phyloP scores from a whole-genome alignment of 371 early-diverging fungal species.

The Saksenaea oblongispora region DNA sequence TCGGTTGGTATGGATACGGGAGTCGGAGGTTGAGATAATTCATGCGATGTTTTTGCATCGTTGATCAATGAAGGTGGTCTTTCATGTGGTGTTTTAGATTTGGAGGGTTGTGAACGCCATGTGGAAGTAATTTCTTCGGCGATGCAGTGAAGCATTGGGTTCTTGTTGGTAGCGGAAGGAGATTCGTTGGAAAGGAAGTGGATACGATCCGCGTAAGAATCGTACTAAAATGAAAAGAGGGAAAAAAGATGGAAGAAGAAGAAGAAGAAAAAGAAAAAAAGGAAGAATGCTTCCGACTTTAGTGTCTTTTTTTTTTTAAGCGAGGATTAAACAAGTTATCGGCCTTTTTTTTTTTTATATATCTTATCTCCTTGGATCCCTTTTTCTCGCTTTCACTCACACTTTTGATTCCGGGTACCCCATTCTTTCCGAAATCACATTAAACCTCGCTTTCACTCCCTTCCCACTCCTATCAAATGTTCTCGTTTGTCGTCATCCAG shows the following conservation, averaged over 20 bases:
- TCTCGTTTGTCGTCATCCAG: neutral
- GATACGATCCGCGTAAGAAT: constrained; percentile 19
- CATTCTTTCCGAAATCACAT: neutral
- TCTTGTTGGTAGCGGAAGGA: neutral
- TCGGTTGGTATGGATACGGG: constrained; percentile 5
- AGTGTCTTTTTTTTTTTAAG: neutral
- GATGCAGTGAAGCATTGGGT: constrained; percentile 18
- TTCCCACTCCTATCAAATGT: neutral
- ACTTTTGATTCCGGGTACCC: constrained; percentile 1
- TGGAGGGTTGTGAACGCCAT: constrained; percentile 3
- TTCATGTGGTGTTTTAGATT: constrained; percentile 2
- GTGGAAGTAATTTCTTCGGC: constrained; percentile 19
- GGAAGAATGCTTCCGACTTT: constrained; percentile 8
- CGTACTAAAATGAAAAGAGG: constrained; percentile 12
- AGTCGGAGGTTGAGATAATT: constrained; percentile 7
- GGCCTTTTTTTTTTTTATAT: neutral
- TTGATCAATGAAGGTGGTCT: constrained; percentile 12
- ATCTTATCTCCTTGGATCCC: neutral
- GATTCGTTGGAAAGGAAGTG: constrained; percentile 1
- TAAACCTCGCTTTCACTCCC: constrained; percentile 4
- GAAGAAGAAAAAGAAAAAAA: neutral
- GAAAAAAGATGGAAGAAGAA: constrained; percentile 4
- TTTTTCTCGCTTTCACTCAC: neutral
- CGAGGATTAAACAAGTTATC: neutral
- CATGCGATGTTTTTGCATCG: constrained; percentile 4